These are phyloP conservation scores for Fusarium keratoplasticum DNA, from an alignment of 2,329 filamentous ascomycete genomes.

Conservation along the genomic window DNA sequence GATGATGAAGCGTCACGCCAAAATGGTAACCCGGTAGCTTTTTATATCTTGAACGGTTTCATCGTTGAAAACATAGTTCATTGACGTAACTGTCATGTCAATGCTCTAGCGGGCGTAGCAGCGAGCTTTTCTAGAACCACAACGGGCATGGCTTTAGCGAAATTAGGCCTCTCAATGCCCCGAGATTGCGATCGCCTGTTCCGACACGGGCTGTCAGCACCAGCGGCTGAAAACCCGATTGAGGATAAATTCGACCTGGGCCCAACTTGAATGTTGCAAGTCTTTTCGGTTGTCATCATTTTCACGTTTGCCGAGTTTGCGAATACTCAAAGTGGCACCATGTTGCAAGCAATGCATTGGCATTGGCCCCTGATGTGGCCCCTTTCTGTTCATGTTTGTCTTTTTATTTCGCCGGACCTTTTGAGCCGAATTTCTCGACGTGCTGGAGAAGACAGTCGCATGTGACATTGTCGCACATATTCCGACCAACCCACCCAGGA, in stretches of 20 bases:
- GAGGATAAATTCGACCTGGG: not conserved
- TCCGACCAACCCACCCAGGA: not conserved
- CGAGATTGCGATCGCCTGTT: conserved; percentile 11
- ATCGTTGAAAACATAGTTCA: not conserved
- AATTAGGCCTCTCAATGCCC: not conserved
- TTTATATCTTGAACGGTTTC: not conserved
- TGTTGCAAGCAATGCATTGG: not conserved
- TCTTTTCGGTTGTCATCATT: not conserved
- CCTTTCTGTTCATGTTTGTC: too few relatives aligned
- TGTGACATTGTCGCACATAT: not conserved
- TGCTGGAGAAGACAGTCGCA: not conserved
- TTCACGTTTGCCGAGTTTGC: not conserved
- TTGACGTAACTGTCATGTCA: not conserved
- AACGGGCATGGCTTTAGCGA: not conserved
- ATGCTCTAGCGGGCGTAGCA: not conserved
- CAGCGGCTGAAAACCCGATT: not conserved
- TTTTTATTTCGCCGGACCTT: not conserved
- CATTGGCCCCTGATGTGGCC: not conserved
- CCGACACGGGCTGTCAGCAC: not conserved
- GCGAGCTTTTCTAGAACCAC: not conserved
- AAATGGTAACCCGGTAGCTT: not conserved
- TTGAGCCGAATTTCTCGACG: not conserved
- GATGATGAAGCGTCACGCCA: not conserved
- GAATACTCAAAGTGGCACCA: not conserved
- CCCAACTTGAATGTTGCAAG: not conserved